Evolutionary conservation across 139 green algal species (phyloP), one percentile per base, ranked within the genome.

Genomic region (Chlamydomonas urium): DNA sequence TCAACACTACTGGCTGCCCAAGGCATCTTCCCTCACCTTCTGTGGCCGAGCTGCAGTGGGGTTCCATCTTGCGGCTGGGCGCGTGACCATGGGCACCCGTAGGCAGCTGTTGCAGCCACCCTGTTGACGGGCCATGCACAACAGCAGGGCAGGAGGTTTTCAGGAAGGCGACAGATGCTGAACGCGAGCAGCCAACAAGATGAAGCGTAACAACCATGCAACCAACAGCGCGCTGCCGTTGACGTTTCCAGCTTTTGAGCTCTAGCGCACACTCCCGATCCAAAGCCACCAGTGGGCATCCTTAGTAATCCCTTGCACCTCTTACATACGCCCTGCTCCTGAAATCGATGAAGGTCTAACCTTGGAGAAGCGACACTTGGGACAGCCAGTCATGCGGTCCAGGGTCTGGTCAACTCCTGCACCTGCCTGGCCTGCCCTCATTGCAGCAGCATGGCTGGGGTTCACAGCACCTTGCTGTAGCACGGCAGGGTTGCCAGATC

Each of bases 281-380:
- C 45, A 21, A 56, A 17, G 45, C 45, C 21, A 21, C 17, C 45
- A 56, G 17, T 26, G 21, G 17, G 17, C 45, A 56, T 26, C 17
- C 45, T 26, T 56, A 26, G 21, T 17, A 21, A 56, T 21, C 45
- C 17, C 45, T 21, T 56, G 21, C 45, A 56, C 17, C 45, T 17
- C 45, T 56, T 17, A 56, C 45, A 56, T 56, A 56, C 17, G 17
- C 21, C 45, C 45, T 17, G 45, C 45, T 26, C 45, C 21, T 21
- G 21, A 26, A 56, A 56, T 56, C 17, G 45, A 56, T 56, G 45
- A 21, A 56, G 26, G 29, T 10, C 29, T 14, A 5, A 63, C 33
- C 60, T 67, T 67, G 8, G 60, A 67, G 60, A 67, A 67, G 10
- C 33, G 32, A 45, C 60, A 67, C 29, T 67, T 67, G 29, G 60